phyloP scores from a whole-genome alignment of 768 basidiomycete genomes.

The Rhodotorula taiwanensis region DNA sequence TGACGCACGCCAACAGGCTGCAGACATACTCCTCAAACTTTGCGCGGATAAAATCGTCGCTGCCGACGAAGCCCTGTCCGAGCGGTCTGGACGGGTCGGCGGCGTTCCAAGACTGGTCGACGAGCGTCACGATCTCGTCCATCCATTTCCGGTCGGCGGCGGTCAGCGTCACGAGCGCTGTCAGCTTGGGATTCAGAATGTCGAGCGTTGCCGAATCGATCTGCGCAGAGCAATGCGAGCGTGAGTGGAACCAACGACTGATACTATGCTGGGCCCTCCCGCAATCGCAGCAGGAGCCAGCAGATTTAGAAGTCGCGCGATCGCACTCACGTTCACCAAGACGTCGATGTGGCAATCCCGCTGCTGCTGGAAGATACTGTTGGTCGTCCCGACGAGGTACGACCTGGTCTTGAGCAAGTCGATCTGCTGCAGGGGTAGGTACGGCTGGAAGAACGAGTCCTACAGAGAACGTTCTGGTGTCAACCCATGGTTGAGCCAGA shows the following conservation, averaged over 20 bases:
- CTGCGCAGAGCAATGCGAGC: slow-evolving; percentile 47
- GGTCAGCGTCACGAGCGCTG: slow-evolving; percentile 70
- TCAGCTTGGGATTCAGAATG: slow-evolving; percentile 73
- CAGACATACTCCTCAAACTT: slow-evolving; percentile 86
- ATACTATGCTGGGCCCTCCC: too few relatives aligned
- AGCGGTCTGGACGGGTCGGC: slow-evolving; percentile 54
- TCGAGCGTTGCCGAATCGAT: slow-evolving; percentile 80
- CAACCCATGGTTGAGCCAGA: neutral
- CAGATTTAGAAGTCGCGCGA: neutral
- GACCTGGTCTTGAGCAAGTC: slow-evolving; percentile 74
- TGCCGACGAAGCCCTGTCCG: slow-evolving; percentile 82
- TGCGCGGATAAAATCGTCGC: slow-evolving; percentile 84
- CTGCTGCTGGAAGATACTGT: slow-evolving; percentile 88
- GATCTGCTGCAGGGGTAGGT: slow-evolving; percentile 88
- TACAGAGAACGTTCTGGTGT: slow-evolving; percentile 42
- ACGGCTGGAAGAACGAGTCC: slow-evolving; percentile 97
- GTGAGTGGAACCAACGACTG: neutral
- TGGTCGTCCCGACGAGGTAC: slow-evolving; percentile 80
- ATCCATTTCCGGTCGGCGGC: slow-evolving; percentile 96
- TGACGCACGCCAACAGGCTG: slow-evolving; percentile 76
- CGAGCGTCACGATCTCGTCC: slow-evolving; percentile 63
- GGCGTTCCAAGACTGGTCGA: slow-evolving; percentile 71
- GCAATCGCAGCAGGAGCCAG: neutral
- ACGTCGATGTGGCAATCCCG: slow-evolving; percentile 70
- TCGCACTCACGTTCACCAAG: slow-evolving; percentile 65